Base-by-base conservation (phyloP, 78 protist species). In the Trichosphaerium sp. region DNA sequence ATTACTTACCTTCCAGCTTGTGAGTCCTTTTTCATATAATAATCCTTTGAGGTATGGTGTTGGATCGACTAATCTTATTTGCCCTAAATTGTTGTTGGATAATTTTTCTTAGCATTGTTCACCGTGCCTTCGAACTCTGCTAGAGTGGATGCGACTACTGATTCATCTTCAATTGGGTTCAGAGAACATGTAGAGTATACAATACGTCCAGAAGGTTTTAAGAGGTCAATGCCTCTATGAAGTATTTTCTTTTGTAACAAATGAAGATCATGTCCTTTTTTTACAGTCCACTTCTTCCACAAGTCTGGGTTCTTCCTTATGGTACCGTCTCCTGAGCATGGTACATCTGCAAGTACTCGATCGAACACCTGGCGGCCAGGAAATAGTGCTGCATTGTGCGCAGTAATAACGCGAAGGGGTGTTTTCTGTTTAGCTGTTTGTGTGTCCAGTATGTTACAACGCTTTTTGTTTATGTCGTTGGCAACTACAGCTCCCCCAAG, bases 271-370 rank as follows among this genome's bases (percentile, higher is more conserved):
- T 39, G 1, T 0, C 78, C 82, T 18, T 38, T 51, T 21, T 21
- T 1, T 0, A 79, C 62, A 7, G 5, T 18, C 98, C 98, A 97
- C 3, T 52, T 28, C 23, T 7, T 40, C 96, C 96, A 93, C 40
- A 89, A 25, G 38, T 59, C 81, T 32, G 86, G 88, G 42, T 75
- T 77, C 84, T 97, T 97, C 10, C 99, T 70, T 14, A 85, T 39
- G n/a, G 99, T 94, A 12, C 99, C 99, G 61, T 96, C 99, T 34
- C 88, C 89, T 2, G 70, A 43, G 80, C 99, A 96, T n/a, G 97
- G 98, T 29, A 93, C 99, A 59, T 97, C 99, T 44, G 83, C 43
- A 11, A 97, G 58, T 10, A 97, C 69, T 12, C 91, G 65, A 25
- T 93, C 97, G 51, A 78, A 93, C 34, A 4, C 2, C 55, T 15